Percentiles rank a stretch among this genome's conserved stretches.
phyloP scores from a whole-genome alignment of 2,329 filamentous ascomycete genomes.

The Scedosporium dehoogii region DNA sequence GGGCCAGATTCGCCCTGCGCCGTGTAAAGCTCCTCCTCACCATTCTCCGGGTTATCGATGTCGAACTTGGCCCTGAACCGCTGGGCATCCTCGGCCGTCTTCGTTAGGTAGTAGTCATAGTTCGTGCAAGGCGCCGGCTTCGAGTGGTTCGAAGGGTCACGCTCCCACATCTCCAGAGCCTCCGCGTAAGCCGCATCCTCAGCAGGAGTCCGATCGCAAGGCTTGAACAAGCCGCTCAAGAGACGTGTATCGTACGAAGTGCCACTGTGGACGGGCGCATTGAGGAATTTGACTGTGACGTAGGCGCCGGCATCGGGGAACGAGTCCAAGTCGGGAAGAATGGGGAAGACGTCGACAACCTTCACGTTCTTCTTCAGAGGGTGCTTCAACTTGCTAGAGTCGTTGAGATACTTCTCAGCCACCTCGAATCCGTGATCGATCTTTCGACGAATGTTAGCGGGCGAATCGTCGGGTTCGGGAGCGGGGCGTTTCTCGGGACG shows the following conservation, averaged over 20 bases:
- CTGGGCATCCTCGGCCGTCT: slow-evolving; percentile 33
- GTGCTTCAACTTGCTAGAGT: slow-evolving; percentile 43
- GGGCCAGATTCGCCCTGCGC: slow-evolving; percentile 33
- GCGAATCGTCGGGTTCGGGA: slow-evolving; percentile 50
- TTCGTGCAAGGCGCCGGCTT: slow-evolving; percentile 49
- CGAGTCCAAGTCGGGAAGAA: slow-evolving; percentile 57
- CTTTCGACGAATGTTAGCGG: slow-evolving; percentile 57
- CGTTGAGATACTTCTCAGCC: slow-evolving; percentile 43
- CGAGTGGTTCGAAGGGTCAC: slow-evolving; percentile 45
- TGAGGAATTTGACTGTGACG: slow-evolving; percentile 58
- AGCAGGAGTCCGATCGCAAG: slow-evolving; percentile 43
- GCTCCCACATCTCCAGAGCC: slow-evolving; percentile 42
- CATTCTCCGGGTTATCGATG: slow-evolving; percentile 42
- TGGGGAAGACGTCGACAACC: slow-evolving; percentile 48
- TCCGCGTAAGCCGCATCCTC: slow-evolving; percentile 42
- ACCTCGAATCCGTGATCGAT: slow-evolving; percentile 52
- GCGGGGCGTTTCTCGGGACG: slow-evolving; percentile 36
- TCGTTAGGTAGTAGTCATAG: slow-evolving; percentile 57
- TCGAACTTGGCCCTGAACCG: slow-evolving; percentile 54
- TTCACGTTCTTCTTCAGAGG: slow-evolving; percentile 48
- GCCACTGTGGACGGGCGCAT: slow-evolving; percentile 48
- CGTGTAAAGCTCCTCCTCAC: slow-evolving; percentile 45
- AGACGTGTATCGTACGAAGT: slow-evolving; percentile 50
- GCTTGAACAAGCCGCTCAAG: slow-evolving; percentile 50
- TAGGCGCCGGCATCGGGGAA: slow-evolving; percentile 62